A percentile compares a stretch with the other conserved stretches of the same genome.
Evolutionary conservation across 2,329 filamentous ascomycete genomes (phyloP).

Genomic region (Huntiella moniliformis): DNA sequence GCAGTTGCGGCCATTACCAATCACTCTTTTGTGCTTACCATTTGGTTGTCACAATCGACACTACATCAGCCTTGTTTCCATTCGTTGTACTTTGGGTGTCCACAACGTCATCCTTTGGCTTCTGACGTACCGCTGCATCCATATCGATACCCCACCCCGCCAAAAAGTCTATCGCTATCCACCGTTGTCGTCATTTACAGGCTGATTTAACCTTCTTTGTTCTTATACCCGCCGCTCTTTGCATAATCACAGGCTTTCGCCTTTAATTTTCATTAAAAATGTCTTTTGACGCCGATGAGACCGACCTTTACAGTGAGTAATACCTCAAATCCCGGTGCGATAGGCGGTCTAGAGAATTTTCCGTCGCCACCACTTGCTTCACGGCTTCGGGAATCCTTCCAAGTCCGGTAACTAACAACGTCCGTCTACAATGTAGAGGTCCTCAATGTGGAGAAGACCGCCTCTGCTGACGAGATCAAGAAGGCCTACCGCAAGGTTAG

Average conservation of each 20-base stretch:
- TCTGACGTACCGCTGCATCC: no score
- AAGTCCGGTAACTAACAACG: conserved; percentile 3
- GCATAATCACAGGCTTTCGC: neutral
- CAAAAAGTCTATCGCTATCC: conserved; percentile 8
- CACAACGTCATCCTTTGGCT: no score
- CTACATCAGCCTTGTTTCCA: no score
- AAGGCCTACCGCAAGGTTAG: conserved; percentile 87
- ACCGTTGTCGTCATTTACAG: neutral
- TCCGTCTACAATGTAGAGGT: conserved; percentile 37
- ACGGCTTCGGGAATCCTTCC: neutral
- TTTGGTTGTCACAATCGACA: no score
- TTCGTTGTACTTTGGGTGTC: no score
- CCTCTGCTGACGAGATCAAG: conserved; percentile 67
- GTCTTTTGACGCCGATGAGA: conserved; percentile 20
- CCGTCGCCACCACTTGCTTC: neutral
- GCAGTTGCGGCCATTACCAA: no score
- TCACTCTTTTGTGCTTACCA: no score
- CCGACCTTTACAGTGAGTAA: conserved; percentile 42
- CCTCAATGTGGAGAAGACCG: conserved; percentile 53
- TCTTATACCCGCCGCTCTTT: neutral
- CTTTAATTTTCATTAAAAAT: conserved; percentile 8
- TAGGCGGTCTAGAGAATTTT: neutral
- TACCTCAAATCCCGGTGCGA: no score
- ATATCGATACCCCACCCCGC: conserved; percentile 9
- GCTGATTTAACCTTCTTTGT: neutral